Evolutionary conservation across 176 grass and related monocot genomes (phyloP), one percentile per base, ranked within the genome.

Genomic region (Carex pumila): DNA sequence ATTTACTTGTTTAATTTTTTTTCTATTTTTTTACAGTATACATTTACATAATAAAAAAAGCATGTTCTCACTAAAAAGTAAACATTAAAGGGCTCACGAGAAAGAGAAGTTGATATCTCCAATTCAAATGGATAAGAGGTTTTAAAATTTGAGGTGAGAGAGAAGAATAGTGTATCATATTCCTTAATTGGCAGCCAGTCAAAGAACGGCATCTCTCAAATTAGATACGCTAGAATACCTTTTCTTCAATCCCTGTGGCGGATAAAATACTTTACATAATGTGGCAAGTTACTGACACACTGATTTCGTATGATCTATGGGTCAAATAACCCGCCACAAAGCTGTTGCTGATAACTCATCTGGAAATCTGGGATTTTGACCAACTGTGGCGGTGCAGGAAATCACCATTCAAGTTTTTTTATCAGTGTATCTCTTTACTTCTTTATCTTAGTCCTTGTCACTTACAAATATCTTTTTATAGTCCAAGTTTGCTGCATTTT

Each of bases 171-270:
- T 56, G 21, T 56, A 12, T 77, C 13, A 10, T 56, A 78, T 78
- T 78, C 25, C 73, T 56, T 56, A 31, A 56, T 77, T 32, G 12
- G 73, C 53, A 71, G 22, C 29, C 21, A 54, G 72, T 76, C 72
- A 76, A 78, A 78, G 29, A 56, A 78, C 50, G 73, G 73, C 73
- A 78, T 32, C 73, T 78, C 73, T 77, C 49, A 77, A 77, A 77
- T 77, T 56, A 34, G 49, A 77, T 77, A 56, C 73, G 71, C 12
- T 53, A 12, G 4, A 76, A 76, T 50, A 53, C 45, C 17, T 50
- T 45, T 0, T 55, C 12, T 29, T 54, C 12, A 54, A 13, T 55
- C 12, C 22, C 11, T 17, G 45, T 76, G 25, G n/a, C 45, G 5
- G 49, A 31, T 3, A 55, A 32, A 54, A 9, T 7, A 55, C 5